Percentiles rank a stretch among this genome's conserved stretches.
Evolutionary conservation across 2,329 filamentous ascomycete genomes (phyloP).

Genomic region (Penicillium vulpinum): DNA sequence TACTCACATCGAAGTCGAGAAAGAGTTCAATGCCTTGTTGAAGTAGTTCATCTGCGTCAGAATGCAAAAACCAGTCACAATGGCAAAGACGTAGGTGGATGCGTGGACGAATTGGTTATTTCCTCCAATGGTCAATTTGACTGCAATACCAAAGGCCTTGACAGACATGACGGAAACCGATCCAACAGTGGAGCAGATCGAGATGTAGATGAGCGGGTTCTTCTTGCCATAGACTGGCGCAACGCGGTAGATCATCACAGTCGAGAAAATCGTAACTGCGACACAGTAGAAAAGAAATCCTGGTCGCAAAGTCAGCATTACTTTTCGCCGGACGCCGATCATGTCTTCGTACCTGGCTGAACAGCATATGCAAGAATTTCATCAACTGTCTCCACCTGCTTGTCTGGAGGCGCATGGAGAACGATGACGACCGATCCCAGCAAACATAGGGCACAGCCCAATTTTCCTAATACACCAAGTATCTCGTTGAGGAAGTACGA

Average conservation of each 20-base stretch:
- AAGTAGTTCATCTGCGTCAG: constrained; percentile 99
- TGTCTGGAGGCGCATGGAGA: constrained; percentile 90
- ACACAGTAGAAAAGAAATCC: constrained; percentile 88
- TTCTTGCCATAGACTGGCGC: constrained; percentile 88
- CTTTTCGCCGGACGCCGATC: not conserved
- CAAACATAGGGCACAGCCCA: constrained; percentile 93
- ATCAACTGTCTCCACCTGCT: constrained; percentile 87
- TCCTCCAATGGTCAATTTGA: constrained; percentile 90
- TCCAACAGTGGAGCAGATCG: constrained; percentile 95
- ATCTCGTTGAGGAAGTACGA: constrained; percentile 92
- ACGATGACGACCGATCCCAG: constrained; percentile 97
- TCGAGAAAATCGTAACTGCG: constrained; percentile 76
- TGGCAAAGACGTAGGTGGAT: constrained; percentile 96
- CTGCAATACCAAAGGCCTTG: constrained; percentile 95
- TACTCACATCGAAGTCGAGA: constrained; percentile 92
- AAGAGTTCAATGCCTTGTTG: constrained; percentile 96
- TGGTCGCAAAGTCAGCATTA: constrained; percentile 39
- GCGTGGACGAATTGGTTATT: constrained; percentile 95
- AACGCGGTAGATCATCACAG: constrained; percentile 94
- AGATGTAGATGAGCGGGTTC: constrained; percentile 94
- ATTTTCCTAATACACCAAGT: constrained; percentile 84
- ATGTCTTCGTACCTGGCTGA: constrained; percentile 68
- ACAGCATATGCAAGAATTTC: constrained; percentile 88
- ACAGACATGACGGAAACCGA: constrained; percentile 99
- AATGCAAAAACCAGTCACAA: constrained; percentile 89